A percentile compares a stretch with the other conserved stretches of the same genome.
Evolutionary conservation across 164 flowering plant species (phyloP).

Genomic region (Chimonanthus praecox): DNA sequence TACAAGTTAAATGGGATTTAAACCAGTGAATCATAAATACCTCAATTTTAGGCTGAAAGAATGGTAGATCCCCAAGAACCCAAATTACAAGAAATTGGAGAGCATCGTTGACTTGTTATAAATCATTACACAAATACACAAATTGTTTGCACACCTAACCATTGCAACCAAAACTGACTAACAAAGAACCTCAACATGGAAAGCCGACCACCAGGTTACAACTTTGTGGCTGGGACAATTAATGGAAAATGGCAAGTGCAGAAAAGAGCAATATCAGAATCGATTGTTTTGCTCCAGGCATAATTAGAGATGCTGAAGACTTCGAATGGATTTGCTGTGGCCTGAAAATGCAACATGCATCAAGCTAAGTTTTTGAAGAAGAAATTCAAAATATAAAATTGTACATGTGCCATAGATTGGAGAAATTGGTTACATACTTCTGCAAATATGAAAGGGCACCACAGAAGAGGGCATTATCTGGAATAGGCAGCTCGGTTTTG

Average conservation of each 20-base stretch:
- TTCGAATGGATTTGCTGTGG: slow-evolving; percentile 27
- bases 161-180: not conserved
- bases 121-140: not conserved
- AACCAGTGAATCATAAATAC: slow-evolving; percentile 5
- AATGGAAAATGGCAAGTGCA: not conserved
- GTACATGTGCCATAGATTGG: not conserved
- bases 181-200: not conserved
- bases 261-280: slow-evolving; percentile 4
- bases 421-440: slow-evolving; percentile 40
- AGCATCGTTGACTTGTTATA: slow-evolving; percentile 1
- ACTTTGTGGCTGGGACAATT: not conserved
- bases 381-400: not conserved
- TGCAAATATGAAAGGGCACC: slow-evolving; percentile 58
- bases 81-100: slow-evolving; percentile 2
- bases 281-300: not conserved
- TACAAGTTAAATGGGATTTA: not conserved
- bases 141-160: slow-evolving; percentile 6
- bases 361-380: not conserved
- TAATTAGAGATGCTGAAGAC: slow-evolving; percentile 32
- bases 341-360: slow-evolving; percentile 29
- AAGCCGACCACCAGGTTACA: not conserved
- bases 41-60: not conserved
- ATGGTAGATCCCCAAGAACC: slow-evolving; percentile 6
- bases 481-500: slow-evolving; percentile 69
- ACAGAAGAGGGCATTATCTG: slow-evolving; percentile 77